A percentile compares a stretch with the other conserved stretches of the same genome.
Evolutionary conservation across 495 filamentous ascomycete species (phyloP).

Genomic region (Trichoderma virens): DNA sequence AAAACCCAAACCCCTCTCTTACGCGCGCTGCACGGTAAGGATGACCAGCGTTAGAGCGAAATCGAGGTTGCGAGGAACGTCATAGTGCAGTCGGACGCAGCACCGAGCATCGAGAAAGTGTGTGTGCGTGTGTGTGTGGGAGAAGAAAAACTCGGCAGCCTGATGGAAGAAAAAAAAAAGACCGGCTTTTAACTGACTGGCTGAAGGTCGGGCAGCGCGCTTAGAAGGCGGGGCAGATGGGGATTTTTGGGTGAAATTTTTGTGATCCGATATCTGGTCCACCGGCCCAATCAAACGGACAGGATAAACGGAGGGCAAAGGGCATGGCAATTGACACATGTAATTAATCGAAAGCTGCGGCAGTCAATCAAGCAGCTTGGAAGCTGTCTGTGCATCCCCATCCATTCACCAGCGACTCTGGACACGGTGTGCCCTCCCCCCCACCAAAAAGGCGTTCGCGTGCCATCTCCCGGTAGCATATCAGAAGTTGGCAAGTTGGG

Average conservation of each 20-base stretch:
- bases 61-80: neutral
- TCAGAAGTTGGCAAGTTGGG: neutral
- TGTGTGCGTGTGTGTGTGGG: neutral
- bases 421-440: neutral
- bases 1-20: neutral
- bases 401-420: neutral
- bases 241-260: neutral
- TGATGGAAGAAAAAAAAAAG: neutral
- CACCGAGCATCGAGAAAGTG: neutral
- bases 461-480: neutral
- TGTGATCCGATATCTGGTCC: neutral
- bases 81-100: neutral
- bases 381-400: too few relatives aligned
- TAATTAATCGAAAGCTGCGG: too few relatives aligned
- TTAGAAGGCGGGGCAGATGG: constrained; percentile 1
- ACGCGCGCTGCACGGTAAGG: neutral
- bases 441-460: constrained; percentile 1
- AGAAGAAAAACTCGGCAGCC: neutral
- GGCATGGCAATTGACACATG: too few relatives aligned
- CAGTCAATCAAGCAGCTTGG: too few relatives aligned
- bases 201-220: neutral
- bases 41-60: neutral
- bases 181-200: neutral
- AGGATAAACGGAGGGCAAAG: too few relatives aligned
- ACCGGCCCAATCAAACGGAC: too few relatives aligned